Percentiles rank a stretch among this genome's conserved stretches.
These are phyloP conservation scores for Triticum urartu DNA, from an alignment of 176 grass and related monocot genomes.

Conservation along the genomic window DNA sequence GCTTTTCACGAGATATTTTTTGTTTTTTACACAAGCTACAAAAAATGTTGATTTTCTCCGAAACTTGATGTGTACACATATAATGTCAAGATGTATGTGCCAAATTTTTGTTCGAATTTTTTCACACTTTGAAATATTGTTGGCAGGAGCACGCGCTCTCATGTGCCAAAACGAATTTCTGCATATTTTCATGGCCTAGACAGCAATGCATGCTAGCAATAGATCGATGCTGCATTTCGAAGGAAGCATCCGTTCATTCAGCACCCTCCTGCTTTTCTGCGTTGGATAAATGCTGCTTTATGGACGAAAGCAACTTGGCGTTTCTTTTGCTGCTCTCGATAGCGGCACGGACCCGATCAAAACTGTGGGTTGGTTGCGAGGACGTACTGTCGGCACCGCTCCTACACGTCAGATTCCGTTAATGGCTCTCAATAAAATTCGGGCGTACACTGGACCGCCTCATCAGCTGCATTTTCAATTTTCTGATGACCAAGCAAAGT, in stretches of 20 bases:
- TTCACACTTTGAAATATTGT: too few relatives aligned
- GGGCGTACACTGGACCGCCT: neutral
- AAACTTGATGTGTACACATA: too few relatives aligned
- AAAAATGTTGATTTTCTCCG: too few relatives aligned
- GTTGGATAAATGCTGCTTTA: constrained; percentile 30
- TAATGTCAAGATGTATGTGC: too few relatives aligned
- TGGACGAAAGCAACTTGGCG: constrained; percentile 23
- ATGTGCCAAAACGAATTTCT: too few relatives aligned
- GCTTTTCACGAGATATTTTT: too few relatives aligned
- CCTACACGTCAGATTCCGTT: neutral
- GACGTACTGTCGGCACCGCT: constrained; percentile 16
- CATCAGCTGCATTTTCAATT: neutral
- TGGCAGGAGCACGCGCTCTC: too few relatives aligned
- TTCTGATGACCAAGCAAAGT: too few relatives aligned
- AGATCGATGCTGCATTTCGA: constrained; percentile 17
- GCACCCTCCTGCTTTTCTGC: neutral
- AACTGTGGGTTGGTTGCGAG: constrained; percentile 11
- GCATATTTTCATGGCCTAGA: too few relatives aligned
- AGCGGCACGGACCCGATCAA: neutral
- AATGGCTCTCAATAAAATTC: neutral
- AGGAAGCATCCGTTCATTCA: constrained; percentile 16
- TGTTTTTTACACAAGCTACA: too few relatives aligned
- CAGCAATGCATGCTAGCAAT: too few relatives aligned
- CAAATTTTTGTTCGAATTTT: too few relatives aligned
- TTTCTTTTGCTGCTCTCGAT: neutral